phyloP scores from a whole-genome alignment of 2,329 filamentous ascomycete genomes.

The Exophiala bonariae region DNA sequence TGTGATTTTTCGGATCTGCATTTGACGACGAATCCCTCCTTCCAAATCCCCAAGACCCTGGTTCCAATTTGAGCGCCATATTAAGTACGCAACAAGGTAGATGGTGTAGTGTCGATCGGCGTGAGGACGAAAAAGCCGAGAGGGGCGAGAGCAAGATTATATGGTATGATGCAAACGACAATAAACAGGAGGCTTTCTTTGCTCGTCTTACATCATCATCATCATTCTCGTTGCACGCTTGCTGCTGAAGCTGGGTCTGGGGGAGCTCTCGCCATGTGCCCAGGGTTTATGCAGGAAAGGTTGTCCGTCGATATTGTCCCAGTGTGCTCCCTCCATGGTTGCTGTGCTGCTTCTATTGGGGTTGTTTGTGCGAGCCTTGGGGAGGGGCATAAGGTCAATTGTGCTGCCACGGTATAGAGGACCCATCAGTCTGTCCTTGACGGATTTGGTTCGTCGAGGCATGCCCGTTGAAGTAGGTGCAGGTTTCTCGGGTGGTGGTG shows the following conservation, averaged over 20 bases:
- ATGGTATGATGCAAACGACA: not conserved
- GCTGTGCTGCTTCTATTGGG: constrained; percentile 23
- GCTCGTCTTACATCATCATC: constrained; percentile 28
- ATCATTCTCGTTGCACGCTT: constrained; percentile 30
- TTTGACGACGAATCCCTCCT: too few relatives aligned
- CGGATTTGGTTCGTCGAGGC: constrained; percentile 27
- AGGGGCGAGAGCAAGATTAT: too few relatives aligned
- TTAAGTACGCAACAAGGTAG: not conserved
- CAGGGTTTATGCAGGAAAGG: constrained; percentile 25
- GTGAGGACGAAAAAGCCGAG: not conserved
- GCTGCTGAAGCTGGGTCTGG: constrained; percentile 28
- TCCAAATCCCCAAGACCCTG: too few relatives aligned
- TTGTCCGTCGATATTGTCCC: constrained; percentile 16
- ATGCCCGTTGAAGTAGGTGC: constrained; percentile 9
- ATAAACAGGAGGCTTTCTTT: not conserved
- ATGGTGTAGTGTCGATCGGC: not conserved
- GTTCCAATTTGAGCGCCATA: too few relatives aligned
- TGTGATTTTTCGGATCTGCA: too few relatives aligned
- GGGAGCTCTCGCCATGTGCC: constrained; percentile 23
- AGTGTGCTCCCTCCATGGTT: constrained; percentile 13
- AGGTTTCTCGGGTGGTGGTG: constrained; percentile 9
- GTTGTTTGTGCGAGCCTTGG: constrained; percentile 12
- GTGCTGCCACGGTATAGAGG: constrained; percentile 29
- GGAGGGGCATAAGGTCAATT: constrained; percentile 25
- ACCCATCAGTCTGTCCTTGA: constrained; percentile 29